Percentiles rank a stretch among this genome's conserved stretches.
phyloP scores from a whole-genome alignment of 305 asterid species.

The Solanum aculeatissimum region DNA sequence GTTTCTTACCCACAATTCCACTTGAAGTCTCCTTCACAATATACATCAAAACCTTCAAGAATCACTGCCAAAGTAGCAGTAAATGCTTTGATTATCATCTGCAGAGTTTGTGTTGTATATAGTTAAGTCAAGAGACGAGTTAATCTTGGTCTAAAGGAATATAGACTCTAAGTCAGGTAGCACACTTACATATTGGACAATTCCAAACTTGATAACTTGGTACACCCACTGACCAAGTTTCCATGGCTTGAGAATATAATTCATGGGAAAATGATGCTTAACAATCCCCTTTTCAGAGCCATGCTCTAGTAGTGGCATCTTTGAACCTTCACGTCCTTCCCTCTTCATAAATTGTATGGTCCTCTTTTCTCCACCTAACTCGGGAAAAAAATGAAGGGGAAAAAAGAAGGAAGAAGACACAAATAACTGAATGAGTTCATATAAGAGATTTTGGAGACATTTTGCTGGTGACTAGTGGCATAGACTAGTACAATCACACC shows the following conservation, averaged over 20 bases:
- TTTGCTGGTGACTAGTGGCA: not conserved
- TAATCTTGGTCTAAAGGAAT: not conserved
- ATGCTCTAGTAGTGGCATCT: conserved; percentile 68
- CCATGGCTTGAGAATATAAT: conserved; percentile 78
- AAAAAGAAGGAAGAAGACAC: not conserved
- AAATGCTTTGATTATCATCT: conserved; percentile 92
- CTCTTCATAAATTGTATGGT: conserved; percentile 79
- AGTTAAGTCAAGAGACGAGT: not conserved
- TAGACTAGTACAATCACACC: not conserved
- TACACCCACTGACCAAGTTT: conserved; percentile 78
- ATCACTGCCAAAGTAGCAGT: conserved; percentile 82
- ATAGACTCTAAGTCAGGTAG: not conserved
- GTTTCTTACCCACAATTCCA: conserved; percentile 91
- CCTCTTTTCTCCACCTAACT: conserved; percentile 92
- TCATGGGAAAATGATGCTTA: conserved; percentile 84
- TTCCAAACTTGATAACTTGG: conserved; percentile 92
- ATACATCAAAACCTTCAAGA: conserved; percentile 82
- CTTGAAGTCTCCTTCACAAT: conserved; percentile 95
- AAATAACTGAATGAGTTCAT: not conserved
- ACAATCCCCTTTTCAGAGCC: conserved; percentile 69
- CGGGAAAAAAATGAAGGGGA: not conserved
- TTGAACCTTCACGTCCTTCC: conserved; percentile 72
- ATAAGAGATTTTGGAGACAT: not conserved
- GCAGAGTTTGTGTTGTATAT: conserved; percentile 16
- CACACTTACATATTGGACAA: conserved; percentile 89